Conservation (phyloP, 2,329 filamentous ascomycete genomes). For the Phialemoniopsis sp. region DNA sequence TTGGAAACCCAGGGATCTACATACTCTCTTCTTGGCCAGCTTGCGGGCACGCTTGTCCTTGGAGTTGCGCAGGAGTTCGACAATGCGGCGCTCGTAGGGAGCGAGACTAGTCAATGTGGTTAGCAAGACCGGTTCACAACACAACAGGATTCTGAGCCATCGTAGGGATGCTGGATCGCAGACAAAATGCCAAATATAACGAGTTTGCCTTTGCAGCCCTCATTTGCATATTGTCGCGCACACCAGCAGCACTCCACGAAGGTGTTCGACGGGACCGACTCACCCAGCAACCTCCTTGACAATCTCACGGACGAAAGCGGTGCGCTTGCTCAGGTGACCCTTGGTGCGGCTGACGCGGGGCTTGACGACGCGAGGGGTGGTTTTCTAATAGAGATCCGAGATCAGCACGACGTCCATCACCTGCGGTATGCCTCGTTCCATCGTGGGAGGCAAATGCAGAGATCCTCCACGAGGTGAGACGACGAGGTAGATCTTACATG, state of each 20-base stretch:
- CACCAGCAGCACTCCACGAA: too few relatives aligned
- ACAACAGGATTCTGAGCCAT: neutral
- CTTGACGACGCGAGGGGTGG: slow-evolving; percentile 74
- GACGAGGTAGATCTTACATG: slow-evolving; percentile 51
- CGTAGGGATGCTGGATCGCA: too few relatives aligned
- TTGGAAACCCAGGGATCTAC: slow-evolving; percentile 27
- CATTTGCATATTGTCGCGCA: too few relatives aligned
- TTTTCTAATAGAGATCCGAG: slow-evolving; percentile 61
- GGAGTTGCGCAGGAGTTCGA: slow-evolving; percentile 98
- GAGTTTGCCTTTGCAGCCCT: too few relatives aligned
- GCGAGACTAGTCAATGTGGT: slow-evolving; percentile 56
- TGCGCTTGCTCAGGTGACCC: slow-evolving; percentile 95
- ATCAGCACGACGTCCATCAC: slow-evolving; percentile 60
- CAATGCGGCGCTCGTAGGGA: slow-evolving; percentile 96
- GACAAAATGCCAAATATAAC: too few relatives aligned
- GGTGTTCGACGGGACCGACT: slow-evolving; percentile 39
- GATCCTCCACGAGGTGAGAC: slow-evolving; percentile 75
- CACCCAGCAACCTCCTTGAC: slow-evolving; percentile 98
- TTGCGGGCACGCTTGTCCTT: slow-evolving; percentile 99
- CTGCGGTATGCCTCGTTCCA: slow-evolving; percentile 33
- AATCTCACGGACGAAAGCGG: slow-evolving; percentile 93
- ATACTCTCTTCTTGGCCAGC: slow-evolving; percentile 97
- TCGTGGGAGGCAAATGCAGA: slow-evolving; percentile 41
- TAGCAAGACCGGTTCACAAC: slow-evolving; percentile 2
- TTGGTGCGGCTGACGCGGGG: slow-evolving; percentile 80